Evolutionary conservation across 495 filamentous ascomycete species (phyloP), one percentile per base, ranked within the genome.

Genomic region (Aspergillus diversus): DNA sequence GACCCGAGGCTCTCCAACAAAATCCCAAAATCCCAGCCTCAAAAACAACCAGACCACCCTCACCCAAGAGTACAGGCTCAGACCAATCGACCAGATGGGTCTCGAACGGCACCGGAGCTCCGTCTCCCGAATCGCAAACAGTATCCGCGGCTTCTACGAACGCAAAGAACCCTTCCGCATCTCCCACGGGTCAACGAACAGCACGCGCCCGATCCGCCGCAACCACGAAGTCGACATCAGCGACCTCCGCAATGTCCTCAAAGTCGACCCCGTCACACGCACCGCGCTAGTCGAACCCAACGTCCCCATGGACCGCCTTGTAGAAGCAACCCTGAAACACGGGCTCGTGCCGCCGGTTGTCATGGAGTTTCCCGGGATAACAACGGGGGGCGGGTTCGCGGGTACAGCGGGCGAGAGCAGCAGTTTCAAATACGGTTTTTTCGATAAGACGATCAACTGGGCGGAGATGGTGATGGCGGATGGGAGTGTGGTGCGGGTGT

Each of bases 151-250:
- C 35, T 87, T 85, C 76, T 87, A 86, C 74, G 73, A 84, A 16
- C 77, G 80, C 16, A 74, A 80, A 34, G 78, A 87, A 62, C 81
- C 84, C 15, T 94, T 90, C 75, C 86, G 90, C 57, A 92, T 94
- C 74, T 86, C 78, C 74, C 90, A 93, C 80, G 90, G 91, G 61
- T 87, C 87, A 0, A 92, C 90, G 34, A 93, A 92, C 74, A 88
- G 81, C 71, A 93, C 90, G 16, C 86, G 89, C 1, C 74, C 79
- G 53, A 79, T 82, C 52, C 70, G 71, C 27, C 71, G 71, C 53
- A 80, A 80, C 8, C 75, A 89, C 49, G 84, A 91, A 68, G 74
- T 67, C 56, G 72, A 69, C n/a, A 89, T 80, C 48, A 80, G 72
- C 69, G 60, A 63, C 43, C 79, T 91, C 16, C 77, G 75, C 54